phyloP scores from a whole-genome alignment of 768 basidiomycete genomes.

The Suillus paluster region DNA sequence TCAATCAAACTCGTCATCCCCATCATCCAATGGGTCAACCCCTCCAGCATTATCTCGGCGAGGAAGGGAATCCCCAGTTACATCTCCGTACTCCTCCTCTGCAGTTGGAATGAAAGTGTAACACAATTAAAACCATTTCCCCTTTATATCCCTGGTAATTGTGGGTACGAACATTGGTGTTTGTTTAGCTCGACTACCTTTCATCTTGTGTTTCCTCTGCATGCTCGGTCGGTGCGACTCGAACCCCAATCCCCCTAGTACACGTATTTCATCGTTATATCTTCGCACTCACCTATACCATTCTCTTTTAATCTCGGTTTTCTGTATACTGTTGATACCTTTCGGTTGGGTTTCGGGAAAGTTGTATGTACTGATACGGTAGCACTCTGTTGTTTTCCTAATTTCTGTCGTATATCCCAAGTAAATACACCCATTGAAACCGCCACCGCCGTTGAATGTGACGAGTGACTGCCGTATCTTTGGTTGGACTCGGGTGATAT shows the following conservation, averaged over 20 bases:
- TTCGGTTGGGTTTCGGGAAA: conserved; percentile 4
- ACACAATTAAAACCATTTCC: conserved; percentile 14
- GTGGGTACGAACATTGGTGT: conserved; percentile 29
- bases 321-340: conserved; percentile 30
- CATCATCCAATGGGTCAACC: conserved; percentile 38
- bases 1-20: conserved; percentile 33
- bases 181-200: background rate
- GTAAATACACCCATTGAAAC: conserved; percentile 9
- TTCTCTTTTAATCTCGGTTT: conserved; percentile 23
- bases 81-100: conserved; percentile 49
- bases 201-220: background rate
- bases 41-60: conserved; percentile 41
- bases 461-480: no score
- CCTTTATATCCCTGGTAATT: conserved; percentile 35
- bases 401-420: conserved; percentile 15
- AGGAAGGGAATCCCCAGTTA: conserved; percentile 44
- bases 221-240: conserved; percentile 8
- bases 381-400: conserved; percentile 18
- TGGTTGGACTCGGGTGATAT: no score
- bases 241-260: conserved; percentile 3
- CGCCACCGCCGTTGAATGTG: background rate
- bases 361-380: conserved; percentile 23
- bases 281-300: conserved; percentile 26
- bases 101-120: conserved; percentile 54
- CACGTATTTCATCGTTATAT: conserved; percentile 19